Percentiles rank a stretch among this genome's conserved stretches.
Conservation (phyloP, 2,329 filamentous ascomycete species). For the Coniochaeta sp. region DNA sequence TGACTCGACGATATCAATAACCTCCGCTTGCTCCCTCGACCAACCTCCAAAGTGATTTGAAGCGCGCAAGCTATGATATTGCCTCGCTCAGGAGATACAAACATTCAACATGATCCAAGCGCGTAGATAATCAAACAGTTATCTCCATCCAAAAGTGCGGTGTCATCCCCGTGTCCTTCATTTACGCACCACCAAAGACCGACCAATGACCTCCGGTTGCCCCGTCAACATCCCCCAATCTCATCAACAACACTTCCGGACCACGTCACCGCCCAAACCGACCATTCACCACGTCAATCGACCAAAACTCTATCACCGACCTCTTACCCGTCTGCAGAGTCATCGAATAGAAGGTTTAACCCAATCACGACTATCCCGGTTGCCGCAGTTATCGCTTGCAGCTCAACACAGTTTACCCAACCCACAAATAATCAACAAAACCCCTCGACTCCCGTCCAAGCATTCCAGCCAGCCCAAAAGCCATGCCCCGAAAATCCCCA, state of each 20-base stretch:
- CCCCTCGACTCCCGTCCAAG: constrained; percentile 4
- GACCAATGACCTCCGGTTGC: not conserved
- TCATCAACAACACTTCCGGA: not conserved
- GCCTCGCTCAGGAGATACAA: too few species aligned
- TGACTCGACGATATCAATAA: too few species aligned
- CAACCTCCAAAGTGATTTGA: too few species aligned
- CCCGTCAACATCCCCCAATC: not conserved
- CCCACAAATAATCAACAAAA: constrained; percentile 7
- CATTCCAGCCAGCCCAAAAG: too few species aligned
- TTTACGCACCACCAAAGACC: not conserved
- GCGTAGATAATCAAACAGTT: too few species aligned
- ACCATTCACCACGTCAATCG: not conserved
- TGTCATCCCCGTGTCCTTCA: too few species aligned
- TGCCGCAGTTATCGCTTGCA: constrained; percentile 9
- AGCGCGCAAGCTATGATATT: too few species aligned
- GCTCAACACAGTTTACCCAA: constrained; percentile 1
- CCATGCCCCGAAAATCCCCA: constrained; percentile 16
- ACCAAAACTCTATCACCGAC: not conserved
- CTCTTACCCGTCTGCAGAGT: too few species aligned
- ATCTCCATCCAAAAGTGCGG: too few species aligned
- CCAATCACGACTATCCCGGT: constrained; percentile 10
- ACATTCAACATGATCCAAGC: too few species aligned
- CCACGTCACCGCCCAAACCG: not conserved
- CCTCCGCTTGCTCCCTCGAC: too few species aligned
- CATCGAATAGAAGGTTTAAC: constrained; percentile 9